Evolutionary conservation across 2,329 filamentous ascomycete species (phyloP), one percentile per base, ranked within the genome.

Genomic region (Grosmannia clavigera): DNA sequence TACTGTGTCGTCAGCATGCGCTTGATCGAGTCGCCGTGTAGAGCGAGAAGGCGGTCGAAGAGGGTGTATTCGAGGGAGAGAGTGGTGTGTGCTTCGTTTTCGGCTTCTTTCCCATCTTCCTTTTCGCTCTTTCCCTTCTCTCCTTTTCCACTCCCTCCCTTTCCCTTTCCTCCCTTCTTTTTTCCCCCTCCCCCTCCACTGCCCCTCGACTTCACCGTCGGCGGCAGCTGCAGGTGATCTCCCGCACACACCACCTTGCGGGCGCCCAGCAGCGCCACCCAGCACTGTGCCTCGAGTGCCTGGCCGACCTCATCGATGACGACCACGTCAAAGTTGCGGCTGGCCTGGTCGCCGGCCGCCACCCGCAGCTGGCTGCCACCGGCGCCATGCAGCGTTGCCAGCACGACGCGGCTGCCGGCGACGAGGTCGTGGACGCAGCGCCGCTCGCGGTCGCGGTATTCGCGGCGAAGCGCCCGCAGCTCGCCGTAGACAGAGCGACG

Each of bases 281-380:
- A 99, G 74, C 92, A 96, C 72, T 97, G 92, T 0, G 94, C 92
- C 73, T 99, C 94, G 11, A 97, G 78, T 2, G 94, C 94, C 71
- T 99, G 94, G 70, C 89, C 95, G 5, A 92, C 94, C 74, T 99
- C 94, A 68, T 99, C 94, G 60, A 99, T 90, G 62, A 99, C 85
- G 33, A 99, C 89, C 5, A 96, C 88, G 71, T 99, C 94, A 65
- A 99, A 99, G 58, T 82, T 76, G 68, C 95, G 84, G 63, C 85
- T 81, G 19, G 50, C 57, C 0, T 25, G 22, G 55, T 60, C 58
- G 14, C 43, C 51, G 25, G 27, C 33, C 29, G 29, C 11, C 3
- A 10, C 40, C 62, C 84, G 85, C 38, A 96, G 76, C 72, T 96
- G 90, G 66, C 84, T 87, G 0, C 92, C 88, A 10, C 94, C 94